These are phyloP conservation scores for Annulohypoxylon truncatum DNA, from an alignment of 2,329 filamentous ascomycete species.

Conservation along the genomic window DNA sequence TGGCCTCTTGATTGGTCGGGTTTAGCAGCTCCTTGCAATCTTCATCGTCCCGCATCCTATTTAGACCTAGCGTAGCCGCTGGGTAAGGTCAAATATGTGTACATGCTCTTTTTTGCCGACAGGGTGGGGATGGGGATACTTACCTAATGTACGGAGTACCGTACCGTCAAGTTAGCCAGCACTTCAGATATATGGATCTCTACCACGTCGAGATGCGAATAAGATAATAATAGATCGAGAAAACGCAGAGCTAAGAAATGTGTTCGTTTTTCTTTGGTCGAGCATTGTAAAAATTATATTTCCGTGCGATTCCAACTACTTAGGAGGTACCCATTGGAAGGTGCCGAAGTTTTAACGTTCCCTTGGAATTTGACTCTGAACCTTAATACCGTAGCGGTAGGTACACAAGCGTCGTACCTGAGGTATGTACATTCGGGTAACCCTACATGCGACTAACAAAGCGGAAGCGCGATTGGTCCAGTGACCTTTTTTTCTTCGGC, in stretches of 20 bases:
- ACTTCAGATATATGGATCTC: background rate
- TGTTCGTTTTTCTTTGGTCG: background rate
- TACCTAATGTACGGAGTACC: background rate
- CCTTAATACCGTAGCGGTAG: background rate
- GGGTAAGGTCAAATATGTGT: slow-evolving; percentile 8
- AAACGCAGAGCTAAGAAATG: background rate
- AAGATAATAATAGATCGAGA: background rate
- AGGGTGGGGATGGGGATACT: background rate
- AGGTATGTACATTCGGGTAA: background rate
- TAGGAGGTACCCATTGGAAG: background rate
- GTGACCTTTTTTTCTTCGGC: slow-evolving; percentile 28
- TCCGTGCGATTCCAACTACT: background rate
- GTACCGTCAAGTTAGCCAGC: background rate
- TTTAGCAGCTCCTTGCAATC: slow-evolving; percentile 2
- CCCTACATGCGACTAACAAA: slow-evolving; percentile 19
- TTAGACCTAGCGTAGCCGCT: slow-evolving; percentile 11
- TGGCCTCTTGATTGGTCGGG: slow-evolving; percentile 1
- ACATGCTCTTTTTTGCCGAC: background rate
- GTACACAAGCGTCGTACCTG: background rate
- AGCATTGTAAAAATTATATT: background rate
- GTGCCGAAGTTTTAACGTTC: background rate
- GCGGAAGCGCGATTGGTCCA: slow-evolving; percentile 17
- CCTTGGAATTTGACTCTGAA: background rate
- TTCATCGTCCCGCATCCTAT: slow-evolving; percentile 14
- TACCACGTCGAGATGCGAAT: background rate